Evolutionary conservation across 495 filamentous ascomycete genomes (phyloP), one percentile per base, ranked within the genome.

Genomic region (Pseudomonodictys pantanalensis): DNA sequence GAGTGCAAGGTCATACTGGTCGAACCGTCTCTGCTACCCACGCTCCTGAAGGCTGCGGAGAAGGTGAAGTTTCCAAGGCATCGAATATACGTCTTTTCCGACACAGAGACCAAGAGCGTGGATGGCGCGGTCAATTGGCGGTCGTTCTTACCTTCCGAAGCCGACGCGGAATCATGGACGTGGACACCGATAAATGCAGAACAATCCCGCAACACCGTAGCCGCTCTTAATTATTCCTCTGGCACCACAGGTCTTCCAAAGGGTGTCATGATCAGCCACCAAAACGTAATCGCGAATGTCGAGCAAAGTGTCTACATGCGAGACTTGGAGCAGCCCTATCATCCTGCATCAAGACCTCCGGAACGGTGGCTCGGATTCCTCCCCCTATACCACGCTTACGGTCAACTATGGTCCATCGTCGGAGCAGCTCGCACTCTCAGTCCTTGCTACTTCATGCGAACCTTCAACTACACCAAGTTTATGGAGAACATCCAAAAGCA

Each of bases 51-150:
- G 56, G 80, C 81, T 1, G 77, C 80, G 0, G 33, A 68, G 20
- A 62, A 73, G 33, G 68, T 70, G 2, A 73, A 71, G 0, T 60
- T 83, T 35, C 59, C 69, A 0, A 68, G 53, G n/a, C 62, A 76
- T 12, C 68, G 63, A 9, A 76, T 84, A 18, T 83, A 76, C 60
- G 73, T 81, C 20, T 84, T 83, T 66, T 76, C 75, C 42, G 79
- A 77, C 59, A 62, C 65, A 2, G 42, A 65, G n/a, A 62, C 57
- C 17, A 20, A 46, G 7, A 20, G 56, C 8, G 38, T 52, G 9
- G 38, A 71, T 52, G 65, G 79, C 64, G 26, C 84, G 52, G 66
- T 68, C 53, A 67, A 84, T 56, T 83, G 80, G 81, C 71, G 76
- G 5, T 66, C 75, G 6, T 68, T 84, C 47, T 55, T 83, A 0